These are phyloP conservation scores for Trifolium subterraneum DNA, from an alignment of 306 rosid species.

Conservation along the genomic window DNA sequence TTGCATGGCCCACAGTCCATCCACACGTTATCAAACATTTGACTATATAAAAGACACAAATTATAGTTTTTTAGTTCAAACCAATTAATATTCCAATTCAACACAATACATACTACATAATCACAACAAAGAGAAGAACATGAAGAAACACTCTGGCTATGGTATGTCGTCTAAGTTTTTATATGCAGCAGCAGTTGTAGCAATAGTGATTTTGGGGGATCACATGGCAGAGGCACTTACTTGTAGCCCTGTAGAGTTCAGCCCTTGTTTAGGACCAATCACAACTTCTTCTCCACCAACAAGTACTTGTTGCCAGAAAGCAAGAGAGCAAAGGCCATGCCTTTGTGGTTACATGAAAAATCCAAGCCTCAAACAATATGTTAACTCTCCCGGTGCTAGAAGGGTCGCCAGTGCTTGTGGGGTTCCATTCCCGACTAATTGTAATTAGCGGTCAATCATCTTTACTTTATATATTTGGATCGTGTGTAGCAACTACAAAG, in stretches of 20 bases:
- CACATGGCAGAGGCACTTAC: conserved; percentile 46
- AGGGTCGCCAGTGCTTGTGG: conserved; percentile 58
- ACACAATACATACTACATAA: too few relatives aligned
- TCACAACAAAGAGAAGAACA: not conserved
- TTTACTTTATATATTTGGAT: not conserved
- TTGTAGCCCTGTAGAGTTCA: conserved; percentile 47
- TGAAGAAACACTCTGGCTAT: not conserved
- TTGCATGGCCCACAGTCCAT: too few relatives aligned
- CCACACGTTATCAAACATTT: not conserved
- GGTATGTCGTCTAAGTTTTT: not conserved
- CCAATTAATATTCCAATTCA: not conserved
- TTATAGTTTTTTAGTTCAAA: not conserved
- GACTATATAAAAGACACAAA: not conserved
- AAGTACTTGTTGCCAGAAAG: conserved; percentile 53
- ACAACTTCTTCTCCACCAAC: conserved; percentile 41
- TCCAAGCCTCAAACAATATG: conserved; percentile 52
- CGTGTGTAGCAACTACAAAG: not conserved
- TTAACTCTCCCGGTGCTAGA: conserved; percentile 53
- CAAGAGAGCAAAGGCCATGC: conserved; percentile 64
- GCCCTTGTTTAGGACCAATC: conserved; percentile 53
- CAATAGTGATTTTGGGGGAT: conserved; percentile 18
- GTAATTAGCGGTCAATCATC: conserved; percentile 21
- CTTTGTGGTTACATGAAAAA: conserved; percentile 61
- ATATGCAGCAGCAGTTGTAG: not conserved
- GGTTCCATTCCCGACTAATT: conserved; percentile 51